phyloP scores from a whole-genome alignment of 108 stramenopile genomes.

The Phaeodactylum tricornutum region DNA sequence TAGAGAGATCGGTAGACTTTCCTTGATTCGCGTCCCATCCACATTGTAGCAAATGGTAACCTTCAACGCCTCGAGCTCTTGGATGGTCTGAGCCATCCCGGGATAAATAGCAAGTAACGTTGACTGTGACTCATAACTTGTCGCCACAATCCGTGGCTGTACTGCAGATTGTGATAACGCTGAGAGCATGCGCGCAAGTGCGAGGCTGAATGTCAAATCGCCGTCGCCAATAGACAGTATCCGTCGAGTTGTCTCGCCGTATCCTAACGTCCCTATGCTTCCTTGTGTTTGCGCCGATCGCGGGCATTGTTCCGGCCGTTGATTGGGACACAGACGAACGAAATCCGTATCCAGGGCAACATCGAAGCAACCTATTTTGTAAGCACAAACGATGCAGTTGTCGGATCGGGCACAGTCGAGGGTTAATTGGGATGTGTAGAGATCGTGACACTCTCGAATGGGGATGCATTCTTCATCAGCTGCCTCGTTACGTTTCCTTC shows the following conservation, averaged over 20 bases:
- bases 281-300: slow-evolving; percentile 14
- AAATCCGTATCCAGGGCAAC: slow-evolving; percentile 66
- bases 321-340: slow-evolving; percentile 42
- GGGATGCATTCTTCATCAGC: slow-evolving; percentile 3
- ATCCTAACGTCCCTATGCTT: slow-evolving; percentile 26
- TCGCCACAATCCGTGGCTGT: slow-evolving; percentile 25
- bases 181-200: slow-evolving; percentile 45
- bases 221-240: slow-evolving; percentile 85
- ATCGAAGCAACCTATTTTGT: slow-evolving; percentile 76
- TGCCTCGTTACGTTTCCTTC: not conserved
- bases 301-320: slow-evolving; percentile 71
- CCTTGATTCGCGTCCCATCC: slow-evolving; percentile 65
- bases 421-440: slow-evolving; percentile 9
- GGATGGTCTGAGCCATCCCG: slow-evolving; percentile 31
- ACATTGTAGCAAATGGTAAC: slow-evolving; percentile 47
- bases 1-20: slow-evolving; percentile 1
- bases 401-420: slow-evolving; percentile 17
- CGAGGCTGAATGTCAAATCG: slow-evolving; percentile 83
- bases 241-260: slow-evolving; percentile 10
- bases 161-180: no score
- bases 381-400: slow-evolving; percentile 74
- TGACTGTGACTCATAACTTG: slow-evolving; percentile 58
- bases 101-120: slow-evolving; percentile 64
- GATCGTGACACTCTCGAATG: slow-evolving; percentile 4
- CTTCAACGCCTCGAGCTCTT: slow-evolving; percentile 24